A percentile compares a stretch with the other conserved stretches of the same genome.
Evolutionary conservation across 345 rosid species (phyloP).

Genomic region (Ceriops tagal): DNA sequence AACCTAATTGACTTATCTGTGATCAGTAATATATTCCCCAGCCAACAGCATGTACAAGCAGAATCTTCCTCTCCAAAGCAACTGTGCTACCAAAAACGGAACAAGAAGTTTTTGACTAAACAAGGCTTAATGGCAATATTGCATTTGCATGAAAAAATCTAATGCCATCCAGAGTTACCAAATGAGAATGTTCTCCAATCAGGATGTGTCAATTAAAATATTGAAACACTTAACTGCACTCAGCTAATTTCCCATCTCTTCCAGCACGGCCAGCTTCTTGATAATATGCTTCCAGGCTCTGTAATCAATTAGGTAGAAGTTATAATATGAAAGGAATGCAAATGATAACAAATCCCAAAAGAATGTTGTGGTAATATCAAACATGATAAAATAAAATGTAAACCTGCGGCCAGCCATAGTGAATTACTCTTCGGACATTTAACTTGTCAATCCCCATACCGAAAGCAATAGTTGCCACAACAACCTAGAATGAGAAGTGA

Average conservation of each 20-base stretch:
- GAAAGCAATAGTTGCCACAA: conserved; percentile 87
- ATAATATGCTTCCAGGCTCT: conserved; percentile 93
- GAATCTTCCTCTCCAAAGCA: conserved; percentile 1
- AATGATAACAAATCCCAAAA: neutral
- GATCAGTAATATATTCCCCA: neutral
- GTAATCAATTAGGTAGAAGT: conserved; percentile 4
- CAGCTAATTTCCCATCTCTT: conserved; percentile 83
- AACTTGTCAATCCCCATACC: conserved; percentile 95
- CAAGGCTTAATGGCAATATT: conserved; percentile 6
- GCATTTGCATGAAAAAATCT: neutral
- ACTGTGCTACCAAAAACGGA: neutral
- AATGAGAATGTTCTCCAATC: neutral
- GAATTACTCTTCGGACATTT: conserved; percentile 74
- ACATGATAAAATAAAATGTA: conserved; percentile 2
- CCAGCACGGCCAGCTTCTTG: conserved; percentile 99
- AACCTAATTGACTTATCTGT: too few species aligned
- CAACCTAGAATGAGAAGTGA: conserved; percentile 44
- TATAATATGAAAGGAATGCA: neutral
- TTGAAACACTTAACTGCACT: conserved; percentile 56
- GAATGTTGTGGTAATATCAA: conserved; percentile 5
- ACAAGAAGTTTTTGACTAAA: neutral
- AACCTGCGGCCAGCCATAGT: conserved; percentile 98
- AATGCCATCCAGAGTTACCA: conserved; percentile 1
- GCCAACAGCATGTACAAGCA: neutral
- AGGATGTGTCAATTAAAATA: neutral